A percentile compares a stretch with the other conserved stretches of the same genome.
These are phyloP conservation scores for Carpinus viminea DNA, from an alignment of 306 rosid species.

Conservation along the genomic window DNA sequence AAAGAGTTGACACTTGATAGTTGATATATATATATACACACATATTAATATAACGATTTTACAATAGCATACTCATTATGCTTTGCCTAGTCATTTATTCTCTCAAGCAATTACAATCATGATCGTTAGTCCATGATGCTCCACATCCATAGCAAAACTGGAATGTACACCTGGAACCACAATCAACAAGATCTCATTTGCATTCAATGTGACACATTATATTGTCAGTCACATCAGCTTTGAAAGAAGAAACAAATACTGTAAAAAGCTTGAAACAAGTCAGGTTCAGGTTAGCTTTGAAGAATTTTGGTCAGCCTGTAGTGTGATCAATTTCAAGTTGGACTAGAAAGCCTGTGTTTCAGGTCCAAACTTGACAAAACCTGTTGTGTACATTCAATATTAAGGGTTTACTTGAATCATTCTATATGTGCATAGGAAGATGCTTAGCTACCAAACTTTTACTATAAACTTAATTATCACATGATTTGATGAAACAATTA, in stretches of 20 bases:
- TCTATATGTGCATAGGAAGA: too few species aligned
- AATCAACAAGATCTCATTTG: neutral
- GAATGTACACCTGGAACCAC: conserved; percentile 47
- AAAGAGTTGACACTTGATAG: neutral
- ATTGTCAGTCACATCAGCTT: neutral
- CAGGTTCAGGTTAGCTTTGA: neutral
- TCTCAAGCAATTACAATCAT: conserved; percentile 37
- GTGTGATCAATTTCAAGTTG: neutral
- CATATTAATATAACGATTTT: neutral
- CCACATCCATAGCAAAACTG: conserved; percentile 62
- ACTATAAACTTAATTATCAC: too few species aligned
- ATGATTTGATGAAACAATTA: too few species aligned
- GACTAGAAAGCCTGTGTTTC: neutral
- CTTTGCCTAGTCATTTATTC: conserved; percentile 4
- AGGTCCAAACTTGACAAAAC: too few species aligned
- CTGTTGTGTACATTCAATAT: too few species aligned
- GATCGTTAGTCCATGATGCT: conserved; percentile 32
- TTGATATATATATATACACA: too few species aligned
- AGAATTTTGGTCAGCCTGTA: too few species aligned
- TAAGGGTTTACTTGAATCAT: too few species aligned
- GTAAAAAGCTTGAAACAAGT: neutral
- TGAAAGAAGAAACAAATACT: neutral
- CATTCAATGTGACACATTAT: neutral
- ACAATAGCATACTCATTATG: neutral
- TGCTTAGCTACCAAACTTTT: too few species aligned